Percentiles rank a stretch among this genome's conserved stretches.
These are phyloP conservation scores for Beauveria australis DNA, from an alignment of 2,329 filamentous ascomycete genomes.

Conservation along the genomic window DNA sequence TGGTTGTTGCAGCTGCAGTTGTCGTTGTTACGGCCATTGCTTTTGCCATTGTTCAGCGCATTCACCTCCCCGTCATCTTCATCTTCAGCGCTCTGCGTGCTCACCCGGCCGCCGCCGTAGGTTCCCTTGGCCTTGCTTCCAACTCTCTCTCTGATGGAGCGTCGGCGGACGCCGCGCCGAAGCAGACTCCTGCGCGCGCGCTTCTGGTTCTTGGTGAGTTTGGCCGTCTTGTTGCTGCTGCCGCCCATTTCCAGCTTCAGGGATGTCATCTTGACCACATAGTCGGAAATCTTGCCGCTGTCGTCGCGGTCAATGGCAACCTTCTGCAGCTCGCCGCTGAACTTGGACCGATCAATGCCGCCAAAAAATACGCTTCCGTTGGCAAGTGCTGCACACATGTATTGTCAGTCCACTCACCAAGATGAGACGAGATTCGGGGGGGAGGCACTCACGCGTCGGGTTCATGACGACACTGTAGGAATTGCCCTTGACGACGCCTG, in stretches of 20 bases:
- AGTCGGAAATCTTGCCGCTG: neutral
- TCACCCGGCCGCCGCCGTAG: neutral
- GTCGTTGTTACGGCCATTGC: neutral
- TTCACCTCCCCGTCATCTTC: neutral
- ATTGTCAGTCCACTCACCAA: neutral
- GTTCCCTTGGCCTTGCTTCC: neutral
- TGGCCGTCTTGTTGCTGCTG: neutral
- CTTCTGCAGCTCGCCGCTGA: neutral
- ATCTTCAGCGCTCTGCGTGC: neutral
- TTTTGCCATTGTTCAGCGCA: neutral
- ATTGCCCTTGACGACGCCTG: neutral
- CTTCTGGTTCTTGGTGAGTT: neutral
- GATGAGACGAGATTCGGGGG: neutral
- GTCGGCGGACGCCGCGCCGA: neutral
- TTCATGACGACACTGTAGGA: neutral
- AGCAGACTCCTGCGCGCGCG: neutral
- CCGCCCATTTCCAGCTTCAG: neutral
- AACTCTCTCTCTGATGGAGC: neutral
- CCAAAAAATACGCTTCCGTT: slow-evolving; percentile 7
- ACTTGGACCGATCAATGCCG: slow-evolving; percentile 4
- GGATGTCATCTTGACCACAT: slow-evolving; percentile 3
- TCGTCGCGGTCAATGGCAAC: neutral
- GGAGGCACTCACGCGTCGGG: neutral
- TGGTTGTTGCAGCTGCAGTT: no score
- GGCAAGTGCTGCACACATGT: neutral